phyloP scores from a whole-genome alignment of 2,329 filamentous ascomycete species.

The Aureobasidium sp. region DNA sequence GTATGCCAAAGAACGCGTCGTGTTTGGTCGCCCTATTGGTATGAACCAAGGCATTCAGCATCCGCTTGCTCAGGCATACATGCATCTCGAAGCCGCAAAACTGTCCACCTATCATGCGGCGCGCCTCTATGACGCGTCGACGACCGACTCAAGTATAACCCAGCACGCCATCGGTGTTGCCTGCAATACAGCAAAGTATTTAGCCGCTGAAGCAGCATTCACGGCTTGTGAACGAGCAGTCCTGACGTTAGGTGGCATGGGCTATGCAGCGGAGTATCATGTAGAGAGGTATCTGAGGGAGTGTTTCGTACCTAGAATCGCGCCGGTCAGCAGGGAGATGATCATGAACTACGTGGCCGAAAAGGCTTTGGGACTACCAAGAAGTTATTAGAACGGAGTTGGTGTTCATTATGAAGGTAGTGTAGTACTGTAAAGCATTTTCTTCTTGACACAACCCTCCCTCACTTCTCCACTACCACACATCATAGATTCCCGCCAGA shows the following conservation, averaged over 20 bases:
- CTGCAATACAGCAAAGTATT: constrained; percentile 47
- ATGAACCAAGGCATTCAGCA: constrained; percentile 59
- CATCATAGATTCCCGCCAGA: too few species aligned
- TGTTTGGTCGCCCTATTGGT: constrained; percentile 58
- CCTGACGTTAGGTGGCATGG: constrained; percentile 52
- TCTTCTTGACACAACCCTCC: too few species aligned
- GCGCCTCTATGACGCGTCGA: constrained; percentile 45
- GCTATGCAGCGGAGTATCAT: constrained; percentile 54
- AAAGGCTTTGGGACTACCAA: constrained; percentile 53
- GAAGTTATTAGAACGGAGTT: constrained; percentile 48
- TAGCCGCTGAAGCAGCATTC: constrained; percentile 54
- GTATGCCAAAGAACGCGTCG: constrained; percentile 60
- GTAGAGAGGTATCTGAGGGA: constrained; percentile 53
- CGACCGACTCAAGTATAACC: constrained; percentile 29
- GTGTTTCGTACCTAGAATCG: constrained; percentile 50
- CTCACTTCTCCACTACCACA: too few species aligned
- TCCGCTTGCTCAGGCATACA: constrained; percentile 56
- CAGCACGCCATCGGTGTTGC: constrained; percentile 44
- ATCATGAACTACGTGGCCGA: constrained; percentile 8
- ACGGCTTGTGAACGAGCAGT: constrained; percentile 51
- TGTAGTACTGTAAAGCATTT: too few species aligned
- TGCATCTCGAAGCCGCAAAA: constrained; percentile 54
- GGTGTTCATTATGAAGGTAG: too few species aligned
- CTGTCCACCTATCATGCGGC: constrained; percentile 54
- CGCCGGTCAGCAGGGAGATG: constrained; percentile 45